phyloP scores from a whole-genome alignment of 441 rosid species.

The Euphorbia schlechtendalii region DNA sequence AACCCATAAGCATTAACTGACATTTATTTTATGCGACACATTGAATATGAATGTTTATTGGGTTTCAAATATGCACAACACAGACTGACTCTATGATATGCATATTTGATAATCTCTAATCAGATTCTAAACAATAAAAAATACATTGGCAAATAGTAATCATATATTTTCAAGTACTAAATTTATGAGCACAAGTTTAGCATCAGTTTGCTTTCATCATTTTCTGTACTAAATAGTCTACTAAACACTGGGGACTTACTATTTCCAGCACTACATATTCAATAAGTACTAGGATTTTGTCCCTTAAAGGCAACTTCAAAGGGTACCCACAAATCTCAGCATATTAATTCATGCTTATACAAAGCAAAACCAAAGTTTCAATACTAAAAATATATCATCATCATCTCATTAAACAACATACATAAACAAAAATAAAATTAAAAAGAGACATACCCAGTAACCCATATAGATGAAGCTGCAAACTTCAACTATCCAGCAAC shows the following conservation, averaged over 20 bases:
- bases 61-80: too few relatives aligned
- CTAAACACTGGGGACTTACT: background rate
- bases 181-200: background rate
- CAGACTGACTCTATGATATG: too few relatives aligned
- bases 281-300: conserved; percentile 10
- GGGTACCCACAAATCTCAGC: conserved; percentile 18
- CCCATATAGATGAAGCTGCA: too few relatives aligned
- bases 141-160: background rate
- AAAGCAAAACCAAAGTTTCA: conserved; percentile 17
- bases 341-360: background rate
- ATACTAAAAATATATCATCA: conserved; percentile 1
- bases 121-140: too few relatives aligned
- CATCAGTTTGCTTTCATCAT: conserved; percentile 1
- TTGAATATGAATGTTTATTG: too few relatives aligned
- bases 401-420: too few relatives aligned
- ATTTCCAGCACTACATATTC: background rate
- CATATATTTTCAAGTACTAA: background rate
- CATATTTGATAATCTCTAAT: too few relatives aligned
- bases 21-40: too few relatives aligned
- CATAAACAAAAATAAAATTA: background rate
- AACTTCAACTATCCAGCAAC: conserved; percentile 21
- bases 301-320: conserved; percentile 15
- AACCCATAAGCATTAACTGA: too few relatives aligned
- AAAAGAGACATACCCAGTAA: conserved; percentile 1
- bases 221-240: background rate